A percentile compares a stretch with the other conserved stretches of the same genome.
Conservation (phyloP, 2,329 filamentous ascomycete genomes). For the Calycina marina region DNA sequence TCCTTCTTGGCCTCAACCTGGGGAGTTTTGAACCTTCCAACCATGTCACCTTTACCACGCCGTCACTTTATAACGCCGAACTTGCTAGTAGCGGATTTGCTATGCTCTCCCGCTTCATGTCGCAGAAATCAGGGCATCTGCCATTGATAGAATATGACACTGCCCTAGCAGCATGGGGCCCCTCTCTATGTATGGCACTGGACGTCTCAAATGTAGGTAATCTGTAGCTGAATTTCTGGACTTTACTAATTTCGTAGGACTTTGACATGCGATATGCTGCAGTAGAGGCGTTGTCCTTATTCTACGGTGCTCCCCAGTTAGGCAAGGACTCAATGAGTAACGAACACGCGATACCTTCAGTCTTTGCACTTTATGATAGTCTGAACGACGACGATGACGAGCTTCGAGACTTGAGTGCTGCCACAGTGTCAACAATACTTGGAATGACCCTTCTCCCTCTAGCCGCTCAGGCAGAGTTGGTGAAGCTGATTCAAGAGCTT, state of each 20-base stretch:
- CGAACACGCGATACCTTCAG: constrained; percentile 34
- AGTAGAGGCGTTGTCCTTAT: constrained; percentile 36
- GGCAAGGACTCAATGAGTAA: not conserved
- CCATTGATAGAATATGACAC: constrained; percentile 5
- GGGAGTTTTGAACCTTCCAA: not conserved
- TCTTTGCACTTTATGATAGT: constrained; percentile 57
- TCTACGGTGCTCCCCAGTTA: constrained; percentile 25
- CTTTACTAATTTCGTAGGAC: constrained; percentile 27
- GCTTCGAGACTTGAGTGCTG: constrained; percentile 42
- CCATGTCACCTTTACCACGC: constrained; percentile 1
- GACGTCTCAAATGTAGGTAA: constrained; percentile 32
- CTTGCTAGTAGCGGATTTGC: constrained; percentile 30
- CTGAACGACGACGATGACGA: constrained; percentile 90
- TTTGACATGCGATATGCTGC: constrained; percentile 53
- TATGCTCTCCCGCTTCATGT: constrained; percentile 2
- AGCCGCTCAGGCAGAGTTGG: constrained; percentile 8
- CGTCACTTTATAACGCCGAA: constrained; percentile 32
- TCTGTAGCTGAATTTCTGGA: not conserved
- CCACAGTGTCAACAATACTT: constrained; percentile 24
- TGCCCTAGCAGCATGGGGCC: constrained; percentile 29
- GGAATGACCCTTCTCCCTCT: constrained; percentile 28
- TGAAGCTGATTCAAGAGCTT: constrained; percentile 5
- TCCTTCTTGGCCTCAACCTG: not conserved
- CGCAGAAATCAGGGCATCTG: not conserved
- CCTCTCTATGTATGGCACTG: constrained; percentile 33